phyloP scores from a whole-genome alignment of 257 asterid species.

The Eucommia ulmoides region DNA sequence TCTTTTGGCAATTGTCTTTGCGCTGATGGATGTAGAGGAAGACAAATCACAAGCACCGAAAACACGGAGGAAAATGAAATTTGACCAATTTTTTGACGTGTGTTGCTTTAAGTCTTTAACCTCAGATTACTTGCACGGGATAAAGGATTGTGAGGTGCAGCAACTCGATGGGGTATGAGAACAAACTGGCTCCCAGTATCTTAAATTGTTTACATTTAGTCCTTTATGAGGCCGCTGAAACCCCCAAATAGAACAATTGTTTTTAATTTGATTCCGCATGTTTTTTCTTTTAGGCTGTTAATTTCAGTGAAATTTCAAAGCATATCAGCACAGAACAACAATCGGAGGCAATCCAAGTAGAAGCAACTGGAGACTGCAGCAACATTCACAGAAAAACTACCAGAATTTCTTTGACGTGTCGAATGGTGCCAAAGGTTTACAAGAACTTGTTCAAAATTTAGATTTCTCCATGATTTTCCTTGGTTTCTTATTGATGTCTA shows the following conservation, averaged over 20 bases:
- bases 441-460: constrained; percentile 49
- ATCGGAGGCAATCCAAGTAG: constrained; percentile 10
- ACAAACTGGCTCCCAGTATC: too few species aligned
- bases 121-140: constrained; percentile 85
- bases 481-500: too few species aligned
- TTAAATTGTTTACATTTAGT: constrained; percentile 3
- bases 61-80: too few species aligned
- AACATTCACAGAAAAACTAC: constrained; percentile 46
- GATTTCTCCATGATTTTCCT: too few species aligned
- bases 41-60: too few species aligned
- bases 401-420: constrained; percentile 85
- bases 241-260: not conserved
- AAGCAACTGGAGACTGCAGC: constrained; percentile 19
- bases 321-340: constrained; percentile 11
- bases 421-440: constrained; percentile 58
- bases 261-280: not conserved
- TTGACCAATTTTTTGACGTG: too few species aligned
- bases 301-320: constrained; percentile 18
- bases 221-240: not conserved
- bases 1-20: not conserved
- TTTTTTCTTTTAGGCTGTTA: constrained; percentile 42
- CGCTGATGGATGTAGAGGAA: too few species aligned
- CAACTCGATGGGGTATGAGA: constrained; percentile 48
- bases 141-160: constrained; percentile 55
- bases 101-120: too few species aligned